Evolutionary conservation across 75 land plant species (phyloP).

Genomic region (Selaginella moellendorffii): DNA sequence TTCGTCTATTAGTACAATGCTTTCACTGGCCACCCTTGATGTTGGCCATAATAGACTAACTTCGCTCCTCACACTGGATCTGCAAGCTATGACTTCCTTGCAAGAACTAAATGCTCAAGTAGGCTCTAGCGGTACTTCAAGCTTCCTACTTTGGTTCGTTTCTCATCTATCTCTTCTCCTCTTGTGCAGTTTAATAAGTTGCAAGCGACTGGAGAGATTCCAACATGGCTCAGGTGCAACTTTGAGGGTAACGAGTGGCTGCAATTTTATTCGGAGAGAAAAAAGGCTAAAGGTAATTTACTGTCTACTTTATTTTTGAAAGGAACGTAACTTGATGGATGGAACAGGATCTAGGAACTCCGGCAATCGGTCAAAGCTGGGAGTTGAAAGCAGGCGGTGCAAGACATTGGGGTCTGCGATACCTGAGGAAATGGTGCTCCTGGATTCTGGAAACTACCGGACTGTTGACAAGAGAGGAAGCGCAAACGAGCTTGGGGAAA

Average conservation of each 20-base stretch:
- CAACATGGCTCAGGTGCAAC: constrained; percentile 68
- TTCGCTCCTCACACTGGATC: constrained; percentile 49
- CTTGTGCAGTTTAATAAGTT: constrained; percentile 57
- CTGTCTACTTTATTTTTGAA: not conserved
- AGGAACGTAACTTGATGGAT: not conserved
- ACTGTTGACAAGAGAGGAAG: no score
- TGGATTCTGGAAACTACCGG: no score
- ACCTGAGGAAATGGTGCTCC: no score
- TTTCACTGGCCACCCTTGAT: constrained; percentile 50
- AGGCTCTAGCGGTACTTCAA: constrained; percentile 4
- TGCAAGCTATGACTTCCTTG: constrained; percentile 51
- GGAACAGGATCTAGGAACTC: not conserved
- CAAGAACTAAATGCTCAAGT: constrained; percentile 72
- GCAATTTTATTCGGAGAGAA: not conserved
- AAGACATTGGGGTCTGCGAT: no score
- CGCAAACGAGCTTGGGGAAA: no score
- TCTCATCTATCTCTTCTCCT: not conserved
- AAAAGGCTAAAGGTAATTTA: not conserved
- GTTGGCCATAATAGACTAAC: constrained; percentile 72
- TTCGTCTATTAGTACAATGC: constrained; percentile 31
- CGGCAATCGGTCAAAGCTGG: not conserved
- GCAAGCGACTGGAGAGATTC: constrained; percentile 38
- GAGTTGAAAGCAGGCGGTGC: not conserved
- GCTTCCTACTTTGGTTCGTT: constrained; percentile 9
- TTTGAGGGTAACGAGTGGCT: constrained; percentile 55